These are phyloP conservation scores for Amoebophrya sp. DNA, from an alignment of 169 alveolate species.

Conservation along the genomic window DNA sequence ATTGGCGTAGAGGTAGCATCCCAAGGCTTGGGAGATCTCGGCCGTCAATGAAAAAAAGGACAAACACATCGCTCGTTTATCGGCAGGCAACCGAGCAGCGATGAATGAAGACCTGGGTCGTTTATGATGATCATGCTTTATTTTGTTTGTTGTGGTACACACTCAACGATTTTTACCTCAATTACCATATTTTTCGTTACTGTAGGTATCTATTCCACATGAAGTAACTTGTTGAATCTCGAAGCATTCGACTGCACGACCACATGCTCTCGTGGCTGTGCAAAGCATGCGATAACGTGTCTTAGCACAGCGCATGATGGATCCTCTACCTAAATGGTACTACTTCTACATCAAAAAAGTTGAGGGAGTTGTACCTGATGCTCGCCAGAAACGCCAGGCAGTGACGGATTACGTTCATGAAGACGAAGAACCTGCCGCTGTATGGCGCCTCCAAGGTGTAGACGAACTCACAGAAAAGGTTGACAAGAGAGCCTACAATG, in stretches of 20 bases:
- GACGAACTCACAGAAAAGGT: neutral
- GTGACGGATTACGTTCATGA: neutral
- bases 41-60: neutral
- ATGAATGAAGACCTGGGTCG: neutral
- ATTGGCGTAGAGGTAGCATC: neutral
- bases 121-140: no score
- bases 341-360: no score
- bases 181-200: no score
- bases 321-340: no score
- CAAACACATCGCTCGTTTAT: neutral
- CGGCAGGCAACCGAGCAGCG: neutral
- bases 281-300: no score
- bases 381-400: slow-evolving; percentile 5
- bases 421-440: neutral
- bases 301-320: no score
- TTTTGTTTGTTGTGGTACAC: no score
- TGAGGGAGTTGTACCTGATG: neutral
- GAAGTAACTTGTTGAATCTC: no score
- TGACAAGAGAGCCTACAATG: neutral
- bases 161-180: no score
- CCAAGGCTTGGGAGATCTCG: neutral
- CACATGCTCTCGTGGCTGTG: no score
- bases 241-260: no score
- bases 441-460: slow-evolving; percentile 19
- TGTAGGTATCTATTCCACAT: no score